These are phyloP conservation scores for Spiromastix sp. DNA, from an alignment of 2,329 filamentous ascomycete species.

Conservation along the genomic window DNA sequence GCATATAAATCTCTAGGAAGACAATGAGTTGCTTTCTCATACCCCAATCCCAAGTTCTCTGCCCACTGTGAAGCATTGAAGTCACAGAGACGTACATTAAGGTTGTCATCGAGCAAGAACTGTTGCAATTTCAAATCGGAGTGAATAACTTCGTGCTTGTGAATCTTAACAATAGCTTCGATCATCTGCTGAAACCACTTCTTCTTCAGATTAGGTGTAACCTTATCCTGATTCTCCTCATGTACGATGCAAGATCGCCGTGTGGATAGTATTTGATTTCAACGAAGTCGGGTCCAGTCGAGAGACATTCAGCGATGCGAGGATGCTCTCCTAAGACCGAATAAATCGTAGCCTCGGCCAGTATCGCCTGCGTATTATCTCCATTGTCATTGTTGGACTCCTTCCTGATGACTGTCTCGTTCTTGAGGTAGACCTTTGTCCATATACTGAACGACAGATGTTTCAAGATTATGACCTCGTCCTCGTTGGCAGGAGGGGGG, in stretches of 20 bases:
- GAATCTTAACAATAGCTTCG: constrained; percentile 12
- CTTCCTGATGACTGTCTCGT: not conserved
- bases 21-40: constrained; percentile 9
- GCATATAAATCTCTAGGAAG: constrained; percentile 8
- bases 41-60: not conserved
- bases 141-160: constrained; percentile 13
- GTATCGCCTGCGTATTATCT: not conserved
- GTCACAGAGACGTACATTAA: constrained; percentile 14
- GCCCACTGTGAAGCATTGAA: constrained; percentile 6
- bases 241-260: not conserved
- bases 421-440: not conserved
- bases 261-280: not conserved
- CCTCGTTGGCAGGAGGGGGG: not conserved
- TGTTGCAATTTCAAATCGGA: constrained; percentile 16
- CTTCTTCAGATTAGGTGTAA: not conserved
- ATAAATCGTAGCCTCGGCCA: not conserved
- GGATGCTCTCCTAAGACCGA: not conserved
- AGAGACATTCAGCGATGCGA: not conserved
- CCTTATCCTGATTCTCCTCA: not conserved
- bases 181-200: constrained; percentile 10
- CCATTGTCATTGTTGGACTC: not conserved
- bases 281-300: not conserved
- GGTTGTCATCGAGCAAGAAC: constrained; percentile 13
- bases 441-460: not conserved
- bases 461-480: not conserved